Evolutionary conservation across 306 rosid genomes (phyloP).

Genomic region (Rosa multiflora): DNA sequence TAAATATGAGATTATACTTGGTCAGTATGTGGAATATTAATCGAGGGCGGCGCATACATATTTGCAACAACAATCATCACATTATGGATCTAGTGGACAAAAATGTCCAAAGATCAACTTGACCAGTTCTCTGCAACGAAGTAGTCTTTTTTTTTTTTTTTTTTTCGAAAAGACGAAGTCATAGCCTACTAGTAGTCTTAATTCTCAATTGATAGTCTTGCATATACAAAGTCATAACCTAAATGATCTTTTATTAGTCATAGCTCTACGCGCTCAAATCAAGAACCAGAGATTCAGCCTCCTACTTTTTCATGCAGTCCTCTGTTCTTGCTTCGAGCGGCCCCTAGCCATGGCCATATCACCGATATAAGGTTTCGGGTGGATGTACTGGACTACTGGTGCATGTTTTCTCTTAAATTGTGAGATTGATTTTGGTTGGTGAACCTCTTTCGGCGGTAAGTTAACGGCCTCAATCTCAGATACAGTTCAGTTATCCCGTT

Average conservation of each 20-base stretch:
- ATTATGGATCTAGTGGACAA: not conserved
- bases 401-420: not conserved
- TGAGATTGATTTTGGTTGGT: not conserved
- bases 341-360: not conserved
- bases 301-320: not conserved
- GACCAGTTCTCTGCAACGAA: not conserved
- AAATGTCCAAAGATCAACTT: not conserved
- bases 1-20: not conserved
- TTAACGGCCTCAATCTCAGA: not conserved
- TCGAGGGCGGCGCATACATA: not conserved
- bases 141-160: no score
- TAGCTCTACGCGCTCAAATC: not conserved
- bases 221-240: not conserved
- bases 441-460: not conserved
- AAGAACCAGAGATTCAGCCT: not conserved
- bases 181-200: not conserved
- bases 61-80: not conserved
- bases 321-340: not conserved
- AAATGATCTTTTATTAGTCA: not conserved
- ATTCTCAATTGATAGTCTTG: not conserved
- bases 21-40: not conserved
- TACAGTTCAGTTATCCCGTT: not conserved
- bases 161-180: no score
- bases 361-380: not conserved
- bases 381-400: not conserved